Conservation (phyloP, 495 filamentous ascomycete species). For the Parachaetomium inaequale region DNA sequence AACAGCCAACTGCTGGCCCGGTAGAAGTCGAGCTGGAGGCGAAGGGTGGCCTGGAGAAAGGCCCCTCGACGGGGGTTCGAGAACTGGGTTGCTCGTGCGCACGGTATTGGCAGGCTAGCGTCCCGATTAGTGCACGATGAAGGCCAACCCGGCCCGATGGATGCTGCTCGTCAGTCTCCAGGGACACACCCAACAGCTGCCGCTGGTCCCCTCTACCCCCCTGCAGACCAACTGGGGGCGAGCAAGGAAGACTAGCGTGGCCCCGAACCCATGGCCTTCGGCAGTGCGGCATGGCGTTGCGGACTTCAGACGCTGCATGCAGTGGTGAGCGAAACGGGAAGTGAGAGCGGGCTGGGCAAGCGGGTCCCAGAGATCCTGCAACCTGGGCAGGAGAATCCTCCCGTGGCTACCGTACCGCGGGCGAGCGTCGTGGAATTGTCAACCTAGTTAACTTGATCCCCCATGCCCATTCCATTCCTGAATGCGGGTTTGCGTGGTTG, state of each 20-base stretch:
- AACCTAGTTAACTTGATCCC: background rate
- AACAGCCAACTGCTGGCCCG: conserved; percentile 6
- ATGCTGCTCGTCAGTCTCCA: conserved; percentile 22
- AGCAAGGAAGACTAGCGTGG: conserved; percentile 11
- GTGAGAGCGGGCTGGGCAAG: conserved; percentile 10
- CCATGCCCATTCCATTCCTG: background rate
- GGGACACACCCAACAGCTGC: conserved; percentile 29
- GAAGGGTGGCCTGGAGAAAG: conserved; percentile 2
- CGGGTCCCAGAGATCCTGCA: conserved; percentile 10
- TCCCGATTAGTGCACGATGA: conserved; percentile 11
- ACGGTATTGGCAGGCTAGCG: conserved; percentile 15
- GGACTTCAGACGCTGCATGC: conserved; percentile 18
- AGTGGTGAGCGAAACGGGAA: conserved; percentile 18
- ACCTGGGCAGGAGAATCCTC: conserved; percentile 4
- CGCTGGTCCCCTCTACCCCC: conserved; percentile 15
- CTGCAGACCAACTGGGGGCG: conserved; percentile 13
- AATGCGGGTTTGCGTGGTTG: background rate
- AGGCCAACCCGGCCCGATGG: conserved; percentile 28
- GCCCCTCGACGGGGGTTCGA: background rate
- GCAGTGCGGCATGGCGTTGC: conserved; percentile 36
- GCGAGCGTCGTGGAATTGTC: background rate
- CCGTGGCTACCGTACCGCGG: background rate
- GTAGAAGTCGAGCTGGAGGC: conserved; percentile 3
- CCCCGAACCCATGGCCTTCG: conserved; percentile 29
- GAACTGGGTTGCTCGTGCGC: conserved; percentile 9